phyloP scores from a whole-genome alignment of 441 rosid species.

The Pelargonium australe region DNA sequence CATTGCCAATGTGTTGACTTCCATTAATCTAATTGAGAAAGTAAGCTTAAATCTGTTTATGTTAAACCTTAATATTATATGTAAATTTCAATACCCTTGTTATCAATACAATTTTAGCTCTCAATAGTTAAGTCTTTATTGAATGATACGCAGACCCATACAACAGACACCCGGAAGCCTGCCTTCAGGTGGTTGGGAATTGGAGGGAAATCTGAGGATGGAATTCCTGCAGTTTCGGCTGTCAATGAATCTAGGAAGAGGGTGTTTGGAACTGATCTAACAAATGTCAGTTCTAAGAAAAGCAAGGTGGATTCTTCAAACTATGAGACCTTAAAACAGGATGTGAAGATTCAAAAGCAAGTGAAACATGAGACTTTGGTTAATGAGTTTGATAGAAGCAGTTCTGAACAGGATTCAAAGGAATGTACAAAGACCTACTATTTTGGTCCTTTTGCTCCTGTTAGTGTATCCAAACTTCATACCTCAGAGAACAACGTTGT shows the following conservation, averaged over 20 bases:
- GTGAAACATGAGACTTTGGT: constrained; percentile 8
- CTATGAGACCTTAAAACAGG: neutral
- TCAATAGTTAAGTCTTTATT: neutral
- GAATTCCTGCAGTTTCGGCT: constrained; percentile 23
- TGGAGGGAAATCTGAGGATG: constrained; percentile 34
- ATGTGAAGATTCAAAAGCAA: neutral
- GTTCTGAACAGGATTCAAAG: constrained; percentile 31
- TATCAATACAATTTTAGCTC: neutral
- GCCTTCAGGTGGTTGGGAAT: constrained; percentile 88
- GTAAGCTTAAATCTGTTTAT: constrained; percentile 26
- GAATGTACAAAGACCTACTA: constrained; percentile 39
- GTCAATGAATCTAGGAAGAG: constrained; percentile 50
- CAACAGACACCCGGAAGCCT: constrained; percentile 66
- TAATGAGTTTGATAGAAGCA: constrained; percentile 26
- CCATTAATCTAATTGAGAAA: constrained; percentile 89
- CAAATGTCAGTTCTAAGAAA: constrained; percentile 1
- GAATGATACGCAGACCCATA: constrained; percentile 60
- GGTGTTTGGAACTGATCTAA: constrained; percentile 70
- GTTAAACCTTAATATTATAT: no score
- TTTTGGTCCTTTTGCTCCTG: constrained; percentile 87
- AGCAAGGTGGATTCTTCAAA: neutral
- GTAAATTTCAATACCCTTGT: no score
- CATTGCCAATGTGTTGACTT: constrained; percentile 85
- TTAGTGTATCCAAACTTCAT: constrained; percentile 23
- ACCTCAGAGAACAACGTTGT: constrained; percentile 24